Base-by-base conservation (phyloP, 1,284 basidiomycete genomes). In the Leccinum huronense region DNA sequence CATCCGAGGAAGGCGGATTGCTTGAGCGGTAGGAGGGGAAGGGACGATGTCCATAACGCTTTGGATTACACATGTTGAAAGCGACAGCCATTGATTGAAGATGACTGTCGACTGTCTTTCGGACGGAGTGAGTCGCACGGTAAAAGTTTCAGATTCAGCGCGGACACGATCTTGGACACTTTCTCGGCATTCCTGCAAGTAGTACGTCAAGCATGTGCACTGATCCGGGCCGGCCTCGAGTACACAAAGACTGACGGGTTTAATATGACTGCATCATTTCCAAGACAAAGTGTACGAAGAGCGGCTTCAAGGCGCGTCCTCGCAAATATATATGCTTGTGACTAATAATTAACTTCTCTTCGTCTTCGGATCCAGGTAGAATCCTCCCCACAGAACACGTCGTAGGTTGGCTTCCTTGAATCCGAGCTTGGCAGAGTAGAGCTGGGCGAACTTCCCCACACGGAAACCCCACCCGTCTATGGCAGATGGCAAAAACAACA, bases 391-490 rank as follows among this genome's bases (percentile, higher is more conserved):
- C 2, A 99, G 81, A 7, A 96, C 94, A 63, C 87, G 85, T 62
- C 93, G 86, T 51, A 99, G 81, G 72, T 93, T 97, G 2, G 81
- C 81, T 77, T 98, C 97, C 74, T 93, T 92, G 74, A 98, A 91
- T 16, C 93, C 93, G 23, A 99, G 85, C 78, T 98, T 98, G 30
- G 87, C 84, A 1, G 94, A 91, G 78, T 97, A 99, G 11, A 99
- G 81, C 72, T 95, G 89, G 0, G 97, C 94, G 74, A 99, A 99
- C 70, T 93, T 94, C 64, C 91, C 89, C 8, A 98, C 85, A 38
- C 97, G 85, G 81, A 99, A 99, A 0, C 96, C 97, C 97, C 97
- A 99, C 3, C 96, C 95, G 73, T 98, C 95, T 64, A 98, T 88
- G 3, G 97, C 97, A 40, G 92, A 95, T 1, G 97, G n/a, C 94